These are phyloP conservation scores for Pleurotus ostreatus DNA, from an alignment of 768 basidiomycete species.

Conservation along the genomic window DNA sequence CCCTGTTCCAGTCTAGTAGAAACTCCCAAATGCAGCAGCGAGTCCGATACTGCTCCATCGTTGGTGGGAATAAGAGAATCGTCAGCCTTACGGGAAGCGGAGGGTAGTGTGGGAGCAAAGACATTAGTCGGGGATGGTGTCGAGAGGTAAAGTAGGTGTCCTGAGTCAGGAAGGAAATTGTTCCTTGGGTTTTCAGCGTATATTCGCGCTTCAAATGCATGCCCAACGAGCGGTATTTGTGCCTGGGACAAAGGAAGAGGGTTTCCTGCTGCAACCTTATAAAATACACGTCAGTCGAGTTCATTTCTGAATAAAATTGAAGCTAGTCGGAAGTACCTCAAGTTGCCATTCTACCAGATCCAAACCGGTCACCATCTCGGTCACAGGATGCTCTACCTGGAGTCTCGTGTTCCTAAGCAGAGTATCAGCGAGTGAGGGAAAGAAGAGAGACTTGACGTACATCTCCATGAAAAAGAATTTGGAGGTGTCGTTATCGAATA, in stretches of 20 bases:
- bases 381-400: constrained; percentile 90
- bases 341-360: constrained; percentile 97
- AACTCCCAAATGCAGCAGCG: constrained; percentile 38
- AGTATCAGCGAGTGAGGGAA: neutral
- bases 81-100: constrained; percentile 16
- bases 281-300: neutral
- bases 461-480: constrained; percentile 97
- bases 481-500: constrained; percentile 87
- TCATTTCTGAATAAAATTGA: neutral
- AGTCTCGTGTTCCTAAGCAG: constrained; percentile 70
- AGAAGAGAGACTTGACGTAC: constrained; percentile 32
- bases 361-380: constrained; percentile 91
- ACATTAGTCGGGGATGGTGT: constrained; percentile 70
- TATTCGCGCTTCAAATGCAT: constrained; percentile 92
- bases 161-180: constrained; percentile 90
- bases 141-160: constrained; percentile 73
- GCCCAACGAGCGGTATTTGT: constrained; percentile 82
- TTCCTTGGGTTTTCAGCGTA: constrained; percentile 95
- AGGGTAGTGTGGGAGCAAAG: constrained; percentile 50
- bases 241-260: constrained; percentile 74
- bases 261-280: constrained; percentile 84
- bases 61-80: constrained; percentile 26
- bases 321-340: constrained; percentile 40
- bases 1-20: constrained; percentile 88
- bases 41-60: constrained; percentile 18